Evolutionary conservation across 345 rosid genomes (phyloP), one percentile per base, ranked within the genome.

Genomic region (Pugionium dolabratum): DNA sequence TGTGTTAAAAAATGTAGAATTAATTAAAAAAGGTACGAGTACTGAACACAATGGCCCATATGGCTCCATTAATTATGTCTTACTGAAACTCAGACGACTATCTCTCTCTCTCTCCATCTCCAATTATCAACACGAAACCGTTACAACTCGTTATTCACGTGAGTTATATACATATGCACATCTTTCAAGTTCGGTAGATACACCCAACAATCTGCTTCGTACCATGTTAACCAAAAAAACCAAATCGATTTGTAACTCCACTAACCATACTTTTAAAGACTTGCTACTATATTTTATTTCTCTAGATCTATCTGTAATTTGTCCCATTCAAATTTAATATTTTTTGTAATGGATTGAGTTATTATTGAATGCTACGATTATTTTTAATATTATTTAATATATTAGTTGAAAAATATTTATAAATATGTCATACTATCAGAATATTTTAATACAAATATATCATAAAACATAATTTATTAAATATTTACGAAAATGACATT

Each of bases 141-240:
- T 50, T 64, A 64, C 25, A 50, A 51, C 60, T 69, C 60, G 45
- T 42, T 69, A 3, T 59, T 11, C 67, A 69, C 66, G 73, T 59
- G 73, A 57, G 27, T 32, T 67, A 34, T 55, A 4, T 4, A 42
- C 9, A 42, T 42, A 4, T 5, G 43, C 18, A 36, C 42, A 55
- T 36, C 39, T 34, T 41, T 32, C 41, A 32, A 31, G 40, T 31
- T 42, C 29, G 50, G 50, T 59, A 42, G 48, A 11, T 5, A 7
- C 7, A 25, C 32, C 33, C 9, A 56, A 27, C 4, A 56, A 27
- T 36, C 45, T 6, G 11, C 46, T 31, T 51, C 26, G 2, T 11
- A 37, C 27, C 25, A 56, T 28, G 26, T 27, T 31, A 57, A 27
- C 30, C 30, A 30, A 10, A 30, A n/a, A 52, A 31, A 41, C 5